Conservation (phyloP, 192 early-diverging fungal species). For the Phycomyces nitens region DNA sequence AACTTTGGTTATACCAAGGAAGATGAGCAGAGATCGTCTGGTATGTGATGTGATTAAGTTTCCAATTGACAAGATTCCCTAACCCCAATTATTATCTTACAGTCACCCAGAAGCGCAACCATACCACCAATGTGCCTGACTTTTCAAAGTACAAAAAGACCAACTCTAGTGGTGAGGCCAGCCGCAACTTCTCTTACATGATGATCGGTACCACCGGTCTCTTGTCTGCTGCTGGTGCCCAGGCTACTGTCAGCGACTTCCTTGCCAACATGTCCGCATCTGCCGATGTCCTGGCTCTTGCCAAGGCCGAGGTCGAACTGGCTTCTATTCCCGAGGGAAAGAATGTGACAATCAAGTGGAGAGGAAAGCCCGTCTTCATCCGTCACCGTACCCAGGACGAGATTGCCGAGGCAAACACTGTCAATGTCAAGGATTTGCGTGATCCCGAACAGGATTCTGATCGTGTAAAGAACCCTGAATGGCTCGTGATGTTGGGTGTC, state of each 20-base stretch:
- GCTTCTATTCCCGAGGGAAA: slow-evolving; percentile 91
- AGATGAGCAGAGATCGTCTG: no score
- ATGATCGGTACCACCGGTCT: slow-evolving; percentile 90
- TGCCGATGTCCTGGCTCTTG: slow-evolving; percentile 96
- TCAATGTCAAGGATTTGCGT: slow-evolving; percentile 76
- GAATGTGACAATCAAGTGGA: slow-evolving; percentile 98
- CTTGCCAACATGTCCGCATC: slow-evolving; percentile 89
- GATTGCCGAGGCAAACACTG: slow-evolving; percentile 87
- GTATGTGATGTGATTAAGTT: no score
- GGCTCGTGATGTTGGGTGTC: slow-evolving; percentile 92
- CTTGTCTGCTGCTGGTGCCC: slow-evolving; percentile 77
- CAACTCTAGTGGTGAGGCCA: slow-evolving; percentile 56
- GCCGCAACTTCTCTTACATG: slow-evolving; percentile 85
- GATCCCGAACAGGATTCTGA: slow-evolving; percentile 92
- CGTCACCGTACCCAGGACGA: slow-evolving; percentile 94
- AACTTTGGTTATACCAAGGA: no score
- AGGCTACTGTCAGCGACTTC: slow-evolving; percentile 84
- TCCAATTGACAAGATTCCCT: no score
- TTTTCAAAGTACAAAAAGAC: slow-evolving; percentile 74
- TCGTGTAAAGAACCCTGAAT: slow-evolving; percentile 87
- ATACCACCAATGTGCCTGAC: slow-evolving; percentile 63
- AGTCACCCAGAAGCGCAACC: slow-evolving; percentile 22
- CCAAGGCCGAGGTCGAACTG: slow-evolving; percentile 95
- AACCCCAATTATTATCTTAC: no score
- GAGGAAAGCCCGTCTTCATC: slow-evolving; percentile 98